Evolutionary conservation across 1,139 yeast species (phyloP), one percentile per base, ranked within the genome.

Genomic region (Yamadazyma diospyri): DNA sequence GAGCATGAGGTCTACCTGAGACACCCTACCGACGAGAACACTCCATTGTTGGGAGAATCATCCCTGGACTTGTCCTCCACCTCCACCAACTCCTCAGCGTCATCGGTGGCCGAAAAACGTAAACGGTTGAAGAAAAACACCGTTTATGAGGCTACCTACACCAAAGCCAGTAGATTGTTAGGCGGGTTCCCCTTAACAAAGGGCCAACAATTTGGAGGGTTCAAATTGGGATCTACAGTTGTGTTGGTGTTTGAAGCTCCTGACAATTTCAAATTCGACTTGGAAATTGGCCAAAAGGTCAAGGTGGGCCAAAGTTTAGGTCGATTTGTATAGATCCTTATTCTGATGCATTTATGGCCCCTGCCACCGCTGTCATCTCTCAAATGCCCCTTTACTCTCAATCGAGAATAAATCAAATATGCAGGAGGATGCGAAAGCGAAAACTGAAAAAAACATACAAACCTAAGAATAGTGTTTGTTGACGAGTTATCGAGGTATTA

Each of bases 181-280:
- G 86, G 89, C 4, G 99, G 99, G 4, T 78, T 76, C 51, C 98
- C 99, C 2, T 71, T 92, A 39, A 67, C 77, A 16, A 88, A 86
- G 58, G 98, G 98, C 25, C 87, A 87, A 53, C 96, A 94, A 59
- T 84, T 94, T 72, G 99, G 99, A 29, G 98, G 98, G 0, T 94
- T 94, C 60, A 86, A 85, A 64, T 69, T 94, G 35, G 99, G 99
- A 0, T 82, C 95, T 23, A 94, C 99, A 0, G 94, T 94, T 18
- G 98, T 94, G 12, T 69, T 94, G 41, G 94, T 94, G 20, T 94
- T 94, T 61, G 98, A 94, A 59, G 98, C 97, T 1, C 98, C 98
- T 23, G 71, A 69, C 35, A 66, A 66, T 42, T 94, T 89, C 59
- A 61, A 76, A 52, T 94, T 89, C 53, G 61, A 73, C 28, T 72